These are phyloP conservation scores for Fusarium chuoi DNA, from an alignment of 2,329 filamentous ascomycete species.

Conservation along the genomic window DNA sequence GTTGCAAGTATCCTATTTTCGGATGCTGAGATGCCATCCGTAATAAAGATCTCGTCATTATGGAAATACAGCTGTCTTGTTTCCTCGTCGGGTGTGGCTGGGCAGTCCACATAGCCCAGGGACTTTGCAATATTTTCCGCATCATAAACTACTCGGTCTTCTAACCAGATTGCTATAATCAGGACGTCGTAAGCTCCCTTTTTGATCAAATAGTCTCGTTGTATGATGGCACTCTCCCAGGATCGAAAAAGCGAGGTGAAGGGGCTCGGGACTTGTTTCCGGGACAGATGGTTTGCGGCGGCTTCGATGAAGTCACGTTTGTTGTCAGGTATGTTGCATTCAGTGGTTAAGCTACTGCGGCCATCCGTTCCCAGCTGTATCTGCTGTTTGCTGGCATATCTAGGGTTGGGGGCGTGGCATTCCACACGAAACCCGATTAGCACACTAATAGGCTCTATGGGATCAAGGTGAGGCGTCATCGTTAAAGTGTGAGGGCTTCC, in stretches of 20 bases:
- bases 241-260: not conserved
- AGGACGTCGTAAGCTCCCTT: not conserved
- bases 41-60: not conserved
- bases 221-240: not conserved
- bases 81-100: not conserved
- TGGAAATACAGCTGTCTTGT: not conserved
- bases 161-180: not conserved
- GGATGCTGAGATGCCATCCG: not conserved
- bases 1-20: not conserved
- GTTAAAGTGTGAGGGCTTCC: not conserved
- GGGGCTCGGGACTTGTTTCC: not conserved
- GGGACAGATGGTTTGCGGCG: not conserved
- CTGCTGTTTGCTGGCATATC: not conserved
- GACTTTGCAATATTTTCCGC: not conserved
- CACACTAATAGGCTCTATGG: not conserved
- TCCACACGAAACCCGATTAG: not conserved
- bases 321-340: not conserved
- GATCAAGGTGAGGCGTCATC: rapidly evolving
- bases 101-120: not conserved
- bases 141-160: not conserved
- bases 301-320: not conserved
- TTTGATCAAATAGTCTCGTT: not conserved
- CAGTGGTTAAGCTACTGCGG: not conserved
- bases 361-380: not conserved
- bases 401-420: rapidly evolving